Base-by-base conservation (phyloP, 2,329 filamentous ascomycete genomes). In the Fusarium sp. region DNA sequence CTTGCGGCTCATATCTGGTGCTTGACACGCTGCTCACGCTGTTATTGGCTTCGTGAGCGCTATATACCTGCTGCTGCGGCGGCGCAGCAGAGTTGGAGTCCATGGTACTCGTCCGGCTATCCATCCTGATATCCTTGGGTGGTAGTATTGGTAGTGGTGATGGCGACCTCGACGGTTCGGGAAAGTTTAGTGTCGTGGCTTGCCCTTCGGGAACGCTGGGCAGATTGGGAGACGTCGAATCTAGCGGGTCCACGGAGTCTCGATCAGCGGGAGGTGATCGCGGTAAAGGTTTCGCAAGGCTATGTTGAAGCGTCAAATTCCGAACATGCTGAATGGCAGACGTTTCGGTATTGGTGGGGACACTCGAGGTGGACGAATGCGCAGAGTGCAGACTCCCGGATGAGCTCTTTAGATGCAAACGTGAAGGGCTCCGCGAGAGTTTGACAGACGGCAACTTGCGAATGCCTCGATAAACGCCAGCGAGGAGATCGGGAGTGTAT, bases 241-340 rank as follows among this genome's bases (percentile, higher is more conserved):
- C 43, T 72, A 73, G 49, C 68, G 73, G 58, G 63, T 71, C 50
- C 67, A 63, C 57, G 44, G 65, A 66, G 43, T 64, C 63, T 53
- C 56, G 56, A 27, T 49, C 47, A 15, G 70, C 47, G n/a, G 70
- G 77, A 23, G 84, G 82, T 21, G 83, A 78, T 57, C 81, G 78
- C 32, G 84, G 84, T 19, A 86, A 72, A 44, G 84, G 84, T 71
- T 87, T 87, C 66, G 80, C 79, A 61, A 86, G 82, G 66, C 83
- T 86, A 54, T 82, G 76, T 68, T 84, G 82, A 45, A 86, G 73
- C 63, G 80, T 86, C 71, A 84, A 59, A 65, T 79, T 82, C 63
- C 81, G 78, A 54, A 75, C 83, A 85, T 86, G 82, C 74, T 82
- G 77, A 56, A 62, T 9, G 19, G 67, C 56, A 42, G 70, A 60